Evolutionary conservation across 2,329 filamentous ascomycete genomes (phyloP).

Genomic region (Penicillium sp.): DNA sequence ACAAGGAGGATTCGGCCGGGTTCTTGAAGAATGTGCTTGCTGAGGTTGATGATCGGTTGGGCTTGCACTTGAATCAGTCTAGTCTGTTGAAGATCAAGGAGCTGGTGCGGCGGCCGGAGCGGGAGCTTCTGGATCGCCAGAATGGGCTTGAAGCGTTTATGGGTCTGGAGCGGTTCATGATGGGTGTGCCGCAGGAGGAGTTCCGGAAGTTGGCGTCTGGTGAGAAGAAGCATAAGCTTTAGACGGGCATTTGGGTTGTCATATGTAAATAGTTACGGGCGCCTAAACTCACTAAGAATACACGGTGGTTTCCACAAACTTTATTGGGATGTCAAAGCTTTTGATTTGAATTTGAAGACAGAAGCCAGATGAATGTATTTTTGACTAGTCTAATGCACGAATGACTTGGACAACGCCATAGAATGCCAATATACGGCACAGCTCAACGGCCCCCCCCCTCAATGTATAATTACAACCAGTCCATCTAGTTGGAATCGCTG

Average conservation of each 20-base stretch:
- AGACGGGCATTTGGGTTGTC: conserved; percentile 19
- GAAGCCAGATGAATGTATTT: neutral
- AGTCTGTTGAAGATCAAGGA: conserved; percentile 83
- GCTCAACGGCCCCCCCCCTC: neutral
- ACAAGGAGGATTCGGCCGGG: conserved; percentile 62
- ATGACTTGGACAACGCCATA: neutral
- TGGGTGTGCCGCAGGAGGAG: conserved; percentile 81
- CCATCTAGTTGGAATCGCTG: conserved; percentile 33
- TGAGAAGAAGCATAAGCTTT: conserved; percentile 94
- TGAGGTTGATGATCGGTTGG: conserved; percentile 80
- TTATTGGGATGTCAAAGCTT: neutral
- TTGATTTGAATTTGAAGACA: neutral
- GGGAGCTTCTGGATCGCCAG: conserved; percentile 71
- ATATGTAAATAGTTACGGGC: neutral
- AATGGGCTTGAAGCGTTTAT: conserved; percentile 84
- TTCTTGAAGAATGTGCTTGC: conserved; percentile 72
- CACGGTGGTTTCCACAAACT: no score
- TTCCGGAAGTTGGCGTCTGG: conserved; percentile 82
- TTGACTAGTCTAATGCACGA: neutral
- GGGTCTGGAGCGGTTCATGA: conserved; percentile 77
- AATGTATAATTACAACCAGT: neutral
- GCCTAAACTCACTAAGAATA: neutral
- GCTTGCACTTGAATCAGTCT: conserved; percentile 75
- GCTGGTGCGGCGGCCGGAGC: conserved; percentile 72
- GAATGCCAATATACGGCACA: neutral